A percentile compares a stretch with the other conserved stretches of the same genome.
Evolutionary conservation across 306 rosid species (phyloP).

Genomic region (Vigna trinervia): DNA sequence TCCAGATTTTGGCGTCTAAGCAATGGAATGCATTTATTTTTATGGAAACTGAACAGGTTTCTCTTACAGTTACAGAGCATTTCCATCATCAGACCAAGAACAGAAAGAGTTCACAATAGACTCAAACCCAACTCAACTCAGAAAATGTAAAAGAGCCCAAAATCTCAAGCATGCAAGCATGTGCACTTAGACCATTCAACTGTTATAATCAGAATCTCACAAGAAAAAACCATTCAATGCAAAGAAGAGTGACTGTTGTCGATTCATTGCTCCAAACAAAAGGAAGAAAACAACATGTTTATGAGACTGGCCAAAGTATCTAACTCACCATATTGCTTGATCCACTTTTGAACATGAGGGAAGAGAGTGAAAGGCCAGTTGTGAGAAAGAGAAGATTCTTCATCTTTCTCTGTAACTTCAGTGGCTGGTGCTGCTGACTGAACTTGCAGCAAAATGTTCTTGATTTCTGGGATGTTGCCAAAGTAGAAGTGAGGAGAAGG

Average conservation of each 20-base stretch:
- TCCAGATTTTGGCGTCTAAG: not conserved
- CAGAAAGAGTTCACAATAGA: not conserved
- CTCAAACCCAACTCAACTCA: not conserved
- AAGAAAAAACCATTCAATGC: not conserved
- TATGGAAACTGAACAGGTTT: not conserved
- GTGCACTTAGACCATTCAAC: not conserved
- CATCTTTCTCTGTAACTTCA: not conserved
- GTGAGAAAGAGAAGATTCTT: slow-evolving; percentile 45
- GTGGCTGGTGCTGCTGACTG: not conserved
- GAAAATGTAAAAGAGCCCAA: not conserved
- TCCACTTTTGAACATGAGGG: slow-evolving; percentile 64
- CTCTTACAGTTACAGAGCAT: no score
- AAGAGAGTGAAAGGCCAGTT: slow-evolving; percentile 57
- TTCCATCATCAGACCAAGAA: not conserved
- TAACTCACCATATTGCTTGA: slow-evolving; percentile 55
- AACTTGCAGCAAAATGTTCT: slow-evolving; percentile 43
- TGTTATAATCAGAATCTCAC: not conserved
- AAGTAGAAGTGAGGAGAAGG: slow-evolving; percentile 61
- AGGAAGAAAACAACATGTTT: not conserved
- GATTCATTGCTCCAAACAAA: not conserved
- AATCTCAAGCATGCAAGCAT: not conserved
- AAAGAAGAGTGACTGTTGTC: not conserved
- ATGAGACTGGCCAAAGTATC: not conserved
- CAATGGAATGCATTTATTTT: not conserved
- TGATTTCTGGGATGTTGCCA: slow-evolving; percentile 69